Conservation (phyloP, 108 stramenopile genomes). For the Pinguiococcus pyrenoidosus region DNA sequence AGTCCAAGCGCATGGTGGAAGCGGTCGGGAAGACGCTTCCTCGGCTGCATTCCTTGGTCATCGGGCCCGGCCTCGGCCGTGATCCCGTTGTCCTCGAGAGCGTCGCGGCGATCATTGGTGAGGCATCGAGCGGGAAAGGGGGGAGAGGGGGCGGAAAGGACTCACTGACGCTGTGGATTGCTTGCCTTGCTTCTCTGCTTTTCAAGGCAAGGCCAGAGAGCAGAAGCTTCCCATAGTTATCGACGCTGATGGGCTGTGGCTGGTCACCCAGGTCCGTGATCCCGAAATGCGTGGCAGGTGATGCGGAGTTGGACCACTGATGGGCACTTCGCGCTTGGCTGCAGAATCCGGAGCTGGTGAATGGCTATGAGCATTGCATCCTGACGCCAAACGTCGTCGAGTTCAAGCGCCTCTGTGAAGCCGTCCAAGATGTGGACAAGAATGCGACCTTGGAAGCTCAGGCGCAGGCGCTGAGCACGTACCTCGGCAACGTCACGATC, state of each 20-base stretch:
- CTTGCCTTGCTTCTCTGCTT: too few species aligned
- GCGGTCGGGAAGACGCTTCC: conserved; percentile 38
- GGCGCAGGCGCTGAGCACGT: conserved; percentile 4
- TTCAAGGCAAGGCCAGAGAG: conserved; percentile 46
- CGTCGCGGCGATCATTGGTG: conserved; percentile 40
- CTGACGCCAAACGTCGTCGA: conserved; percentile 91
- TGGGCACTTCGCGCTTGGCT: background rate
- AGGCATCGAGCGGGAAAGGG: too few species aligned
- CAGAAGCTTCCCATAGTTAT: conserved; percentile 55
- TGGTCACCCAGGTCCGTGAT: conserved; percentile 54
- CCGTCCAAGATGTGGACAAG: conserved; percentile 2
- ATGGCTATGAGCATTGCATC: conserved; percentile 35
- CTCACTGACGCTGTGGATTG: too few species aligned
- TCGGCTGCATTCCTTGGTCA: conserved; percentile 57
- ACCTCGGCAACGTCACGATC: conserved; percentile 34
- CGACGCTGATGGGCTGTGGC: conserved; percentile 83
- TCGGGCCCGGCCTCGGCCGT: conserved; percentile 88
- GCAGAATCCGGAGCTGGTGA: conserved; percentile 12
- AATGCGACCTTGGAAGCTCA: conserved; percentile 16
- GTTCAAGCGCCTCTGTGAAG: conserved; percentile 51
- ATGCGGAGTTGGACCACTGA: background rate
- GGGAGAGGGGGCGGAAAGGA: too few species aligned
- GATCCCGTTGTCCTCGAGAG: conserved; percentile 50
- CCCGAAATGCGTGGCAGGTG: background rate
- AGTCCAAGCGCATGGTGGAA: conserved; percentile 30